Evolutionary conservation across 768 basidiomycete genomes (phyloP), one percentile per base, ranked within the genome.

Genomic region (Mycena polygramma): DNA sequence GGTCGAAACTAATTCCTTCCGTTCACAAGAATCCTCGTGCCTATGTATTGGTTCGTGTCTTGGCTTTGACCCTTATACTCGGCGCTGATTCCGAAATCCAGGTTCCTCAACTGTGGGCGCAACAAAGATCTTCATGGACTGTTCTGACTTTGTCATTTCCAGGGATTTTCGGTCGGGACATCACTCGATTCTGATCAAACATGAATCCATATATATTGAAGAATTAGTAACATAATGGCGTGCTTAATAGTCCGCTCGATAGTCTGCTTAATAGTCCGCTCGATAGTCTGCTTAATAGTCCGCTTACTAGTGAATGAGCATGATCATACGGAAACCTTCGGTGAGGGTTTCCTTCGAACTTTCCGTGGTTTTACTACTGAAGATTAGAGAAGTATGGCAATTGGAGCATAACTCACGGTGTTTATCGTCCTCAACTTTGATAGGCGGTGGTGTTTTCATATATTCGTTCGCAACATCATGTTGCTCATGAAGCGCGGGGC

Each of bases 81-180:
- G 64, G 30, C 43, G 26, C 66, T 70, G 36, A 61, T 36, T 64
- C 20, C 20, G 26, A n/a, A 22, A 37, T 70, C 52, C 70, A 90
- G 89, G 91, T 92, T 92, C 82, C 76, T 92, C 74, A 92, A 91
- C 77, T 92, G 91, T 89, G 71, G 61, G 15, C 75, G 48, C 45
- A n/a, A 46, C 41, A 24, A 24, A 53, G 46, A 64, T 57, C 71
- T 20, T 60, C 30, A 77, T 71, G 63, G 39, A 63, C 35, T 63
- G 36, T 20, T 65, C 63, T 65, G 49, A 74, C 51, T 19, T 43
- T 58, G 66, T 19, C 57, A 52, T 39, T 55, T 55, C 6, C 52
- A 91, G 90, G 90, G 92, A 91, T 92, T 55, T 92, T 92, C 78
- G 92, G 92, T 9, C 88, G 92, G 35, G 92, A 94, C 77, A 78